Percentiles rank a stretch among this genome's conserved stretches.
Conservation (phyloP, 2,329 filamentous ascomycete genomes). For the Colletotrichum musicola region DNA sequence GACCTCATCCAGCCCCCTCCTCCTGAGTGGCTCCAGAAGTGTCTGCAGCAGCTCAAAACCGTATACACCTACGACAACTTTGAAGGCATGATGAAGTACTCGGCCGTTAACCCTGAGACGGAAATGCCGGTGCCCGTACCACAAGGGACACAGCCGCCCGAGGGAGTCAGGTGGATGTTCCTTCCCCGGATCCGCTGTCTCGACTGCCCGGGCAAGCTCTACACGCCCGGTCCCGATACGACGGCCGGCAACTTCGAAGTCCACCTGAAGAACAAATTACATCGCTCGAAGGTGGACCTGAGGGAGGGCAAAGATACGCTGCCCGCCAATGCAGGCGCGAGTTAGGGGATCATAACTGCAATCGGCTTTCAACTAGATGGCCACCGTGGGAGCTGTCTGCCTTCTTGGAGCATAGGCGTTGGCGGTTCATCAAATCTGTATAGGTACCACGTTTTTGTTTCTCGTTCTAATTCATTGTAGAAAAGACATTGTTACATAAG, state of each 20-base stretch:
- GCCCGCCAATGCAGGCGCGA: slow-evolving; percentile 4
- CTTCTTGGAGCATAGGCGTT: neutral
- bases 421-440: neutral
- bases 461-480: slow-evolving; percentile 23
- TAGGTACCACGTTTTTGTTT: slow-evolving; percentile 21
- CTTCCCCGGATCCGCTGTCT: slow-evolving; percentile 90
- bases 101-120: slow-evolving; percentile 80
- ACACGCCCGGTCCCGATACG: slow-evolving; percentile 87
- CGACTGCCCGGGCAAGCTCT: slow-evolving; percentile 94
- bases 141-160: slow-evolving; percentile 64
- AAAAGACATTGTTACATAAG: slow-evolving; percentile 31
- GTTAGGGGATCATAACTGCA: neutral
- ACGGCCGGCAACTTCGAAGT: slow-evolving; percentile 93
- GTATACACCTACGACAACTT: slow-evolving; percentile 86
- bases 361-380: no score
- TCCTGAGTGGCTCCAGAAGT: slow-evolving; percentile 84
- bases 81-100: slow-evolving; percentile 92
- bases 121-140: slow-evolving; percentile 70
- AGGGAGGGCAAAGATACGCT: slow-evolving; percentile 46
- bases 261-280: slow-evolving; percentile 86
- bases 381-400: no score
- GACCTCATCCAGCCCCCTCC: slow-evolving; percentile 75
- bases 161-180: slow-evolving; percentile 82
- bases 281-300: slow-evolving; percentile 75
- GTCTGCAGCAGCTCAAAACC: slow-evolving; percentile 78